Evolutionary conservation across 768 basidiomycete genomes (phyloP), one percentile per base, ranked within the genome.

Genomic region (Candolleomyces aberdarensis): DNA sequence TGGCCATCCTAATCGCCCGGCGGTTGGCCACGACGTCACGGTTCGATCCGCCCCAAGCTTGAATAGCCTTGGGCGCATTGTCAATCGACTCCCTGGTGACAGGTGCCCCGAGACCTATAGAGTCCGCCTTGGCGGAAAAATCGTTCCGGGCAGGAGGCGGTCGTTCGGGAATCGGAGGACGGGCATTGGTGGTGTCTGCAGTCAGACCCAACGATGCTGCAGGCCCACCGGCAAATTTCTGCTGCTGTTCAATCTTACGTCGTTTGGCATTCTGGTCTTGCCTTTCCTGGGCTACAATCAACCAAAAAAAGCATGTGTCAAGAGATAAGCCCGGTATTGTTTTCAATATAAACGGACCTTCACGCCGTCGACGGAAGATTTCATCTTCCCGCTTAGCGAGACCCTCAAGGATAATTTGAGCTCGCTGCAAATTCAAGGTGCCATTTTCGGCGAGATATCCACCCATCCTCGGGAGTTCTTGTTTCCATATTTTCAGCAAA

Each of bases 361-460:
- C 95, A 76, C 90, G 90, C 70, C 96, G 83, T 71, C 84, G 85
- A 69, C 89, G 80, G 76, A 99, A 98, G 66, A 99, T 98, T 52
- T 94, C 95, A 76, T 96, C 94, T 78, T 99, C 97, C 70, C 90
- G 80, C 73, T 81, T 83, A n/a, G 96, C 95, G 63, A 99, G 80
- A 62, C 95, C 96, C 74, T 96, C 92, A 73, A 99, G 84, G 69
- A 99, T 97, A 70, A 98, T 87, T 78, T 97, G 91, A 52, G 89
- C 92, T 74, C 96, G 82, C 54, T 84, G 78, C 64, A 98, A 78
- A 71, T 94, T 89, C 72, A 98, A 82, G 68, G 85, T 83, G 60
- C 97, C 97, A 74, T 97, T 89, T 70, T 97, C 88, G 53, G 96
- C 96, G 69, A 98, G 69, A 76, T 98, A 99, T 50, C 97, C 97